Percentiles rank a stretch among this genome's conserved stretches.
Conservation (phyloP, 805 yeast genomes). For the Nakazawaea pomicola region DNA sequence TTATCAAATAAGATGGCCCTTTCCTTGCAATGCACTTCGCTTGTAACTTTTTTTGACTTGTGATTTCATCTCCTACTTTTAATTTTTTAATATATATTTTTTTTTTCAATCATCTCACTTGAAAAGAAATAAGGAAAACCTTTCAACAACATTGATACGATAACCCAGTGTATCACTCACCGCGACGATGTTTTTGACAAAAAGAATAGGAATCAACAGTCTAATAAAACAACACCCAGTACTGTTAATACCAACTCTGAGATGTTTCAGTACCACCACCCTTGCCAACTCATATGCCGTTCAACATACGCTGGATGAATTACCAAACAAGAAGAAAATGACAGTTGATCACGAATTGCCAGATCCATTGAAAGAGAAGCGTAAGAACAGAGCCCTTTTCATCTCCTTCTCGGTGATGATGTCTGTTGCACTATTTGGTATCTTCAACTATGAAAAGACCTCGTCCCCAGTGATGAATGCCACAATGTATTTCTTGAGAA, state of each 20-base stretch:
- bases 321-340: slow-evolving; percentile 34
- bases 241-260: too few species aligned
- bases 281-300: background rate
- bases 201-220: slow-evolving; percentile 1
- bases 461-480: slow-evolving; percentile 86
- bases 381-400: slow-evolving; percentile 50
- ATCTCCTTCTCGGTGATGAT: slow-evolving; percentile 47
- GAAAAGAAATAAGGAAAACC: too few species aligned
- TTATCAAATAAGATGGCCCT: background rate
- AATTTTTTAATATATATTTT: background rate
- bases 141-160: too few species aligned
- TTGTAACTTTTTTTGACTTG: background rate
- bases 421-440: slow-evolving; percentile 52
- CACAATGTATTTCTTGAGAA: slow-evolving; percentile 77
- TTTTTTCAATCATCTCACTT: background rate
- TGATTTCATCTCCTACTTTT: background rate
- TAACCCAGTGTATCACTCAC: too few species aligned
- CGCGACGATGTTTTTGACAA: too few species aligned
- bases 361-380: slow-evolving; percentile 58
- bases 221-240: too few species aligned
- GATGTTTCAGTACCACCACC: too few species aligned
- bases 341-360: slow-evolving; percentile 80
- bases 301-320: slow-evolving; percentile 12
- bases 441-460: slow-evolving; percentile 90
- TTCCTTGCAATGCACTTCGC: background rate